Conservation (phyloP, 1,284 basidiomycete genomes). For the Cryptococcus hybrid region DNA sequence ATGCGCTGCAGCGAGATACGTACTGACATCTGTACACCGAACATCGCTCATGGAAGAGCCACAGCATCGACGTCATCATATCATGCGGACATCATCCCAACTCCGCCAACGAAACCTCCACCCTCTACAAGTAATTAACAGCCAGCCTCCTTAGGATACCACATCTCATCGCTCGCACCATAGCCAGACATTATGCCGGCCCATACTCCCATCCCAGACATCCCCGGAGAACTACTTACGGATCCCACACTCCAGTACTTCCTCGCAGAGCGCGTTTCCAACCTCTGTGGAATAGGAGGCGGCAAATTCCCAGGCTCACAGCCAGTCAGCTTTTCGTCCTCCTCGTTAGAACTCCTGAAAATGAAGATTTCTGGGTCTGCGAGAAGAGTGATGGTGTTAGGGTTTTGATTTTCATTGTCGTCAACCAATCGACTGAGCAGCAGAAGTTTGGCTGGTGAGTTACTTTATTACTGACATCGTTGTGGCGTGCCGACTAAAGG, state of each 20-base stretch:
- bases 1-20: no score
- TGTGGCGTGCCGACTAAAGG: background rate
- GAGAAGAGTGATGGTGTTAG: constrained; percentile 99
- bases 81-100: no score
- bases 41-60: no score
- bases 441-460: constrained; percentile 79
- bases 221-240: constrained; percentile 38
- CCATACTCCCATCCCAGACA: constrained; percentile 41
- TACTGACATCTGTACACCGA: no score
- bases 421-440: constrained; percentile 53
- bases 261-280: constrained; percentile 62
- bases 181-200: constrained; percentile 17
- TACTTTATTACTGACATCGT: background rate
- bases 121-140: no score
- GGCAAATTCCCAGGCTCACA: constrained; percentile 85
- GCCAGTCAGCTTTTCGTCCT: constrained; percentile 77
- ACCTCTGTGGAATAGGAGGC: constrained; percentile 60
- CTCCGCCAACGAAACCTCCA: no score
- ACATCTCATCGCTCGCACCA: no score
- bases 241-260: constrained; percentile 60
- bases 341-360: constrained; percentile 70
- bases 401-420: constrained; percentile 78
- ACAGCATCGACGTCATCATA: no score
- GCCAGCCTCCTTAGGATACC: no score
- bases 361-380: constrained; percentile 95